Evolutionary conservation across 2,329 filamentous ascomycete genomes (phyloP).

Genomic region (Corynespora cassiicola): DNA sequence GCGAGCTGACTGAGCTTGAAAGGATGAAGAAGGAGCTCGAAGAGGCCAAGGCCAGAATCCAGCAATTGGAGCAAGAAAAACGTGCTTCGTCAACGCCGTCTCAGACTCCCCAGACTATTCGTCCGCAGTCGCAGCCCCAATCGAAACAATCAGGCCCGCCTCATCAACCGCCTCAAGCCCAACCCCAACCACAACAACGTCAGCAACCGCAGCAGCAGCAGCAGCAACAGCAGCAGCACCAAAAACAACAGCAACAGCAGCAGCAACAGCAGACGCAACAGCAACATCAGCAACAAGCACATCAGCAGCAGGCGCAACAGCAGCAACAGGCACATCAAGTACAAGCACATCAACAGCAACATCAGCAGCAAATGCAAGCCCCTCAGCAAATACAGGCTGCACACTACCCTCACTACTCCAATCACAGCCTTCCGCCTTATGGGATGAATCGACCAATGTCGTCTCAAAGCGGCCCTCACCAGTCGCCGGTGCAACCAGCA

Average conservation of each 20-base stretch:
- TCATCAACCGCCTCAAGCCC: slow-evolving; percentile 11
- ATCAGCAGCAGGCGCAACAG: slow-evolving; percentile 21
- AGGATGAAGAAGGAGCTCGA: slow-evolving; percentile 43
- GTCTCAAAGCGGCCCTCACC: slow-evolving; percentile 11
- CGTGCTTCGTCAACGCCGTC: slow-evolving; percentile 32
- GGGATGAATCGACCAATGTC: slow-evolving; percentile 30
- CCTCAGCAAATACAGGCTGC: slow-evolving; percentile 18
- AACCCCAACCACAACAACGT: slow-evolving; percentile 12
- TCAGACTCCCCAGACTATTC: slow-evolving; percentile 29
- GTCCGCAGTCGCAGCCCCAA: slow-evolving; percentile 21
- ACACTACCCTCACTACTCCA: slow-evolving; percentile 29
- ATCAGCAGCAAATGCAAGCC: slow-evolving; percentile 9
- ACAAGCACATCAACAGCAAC: slow-evolving; percentile 29
- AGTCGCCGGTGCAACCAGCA: slow-evolving; percentile 24
- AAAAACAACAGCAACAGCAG: slow-evolving; percentile 21
- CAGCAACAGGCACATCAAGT: slow-evolving; percentile 15
- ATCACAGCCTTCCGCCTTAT: slow-evolving; percentile 27
- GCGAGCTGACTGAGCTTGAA: slow-evolving; percentile 37
- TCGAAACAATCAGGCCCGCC: slow-evolving; percentile 8
- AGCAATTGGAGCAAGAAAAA: slow-evolving; percentile 40
- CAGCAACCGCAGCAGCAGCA: slow-evolving; percentile 14
- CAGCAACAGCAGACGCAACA: slow-evolving; percentile 27
- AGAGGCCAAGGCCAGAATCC: slow-evolving; percentile 43
- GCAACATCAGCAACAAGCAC: slow-evolving; percentile 15
- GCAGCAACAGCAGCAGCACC: slow-evolving; percentile 15